phyloP scores from a whole-genome alignment of 148 eudicot species.

The Rhododendron henanense region DNA sequence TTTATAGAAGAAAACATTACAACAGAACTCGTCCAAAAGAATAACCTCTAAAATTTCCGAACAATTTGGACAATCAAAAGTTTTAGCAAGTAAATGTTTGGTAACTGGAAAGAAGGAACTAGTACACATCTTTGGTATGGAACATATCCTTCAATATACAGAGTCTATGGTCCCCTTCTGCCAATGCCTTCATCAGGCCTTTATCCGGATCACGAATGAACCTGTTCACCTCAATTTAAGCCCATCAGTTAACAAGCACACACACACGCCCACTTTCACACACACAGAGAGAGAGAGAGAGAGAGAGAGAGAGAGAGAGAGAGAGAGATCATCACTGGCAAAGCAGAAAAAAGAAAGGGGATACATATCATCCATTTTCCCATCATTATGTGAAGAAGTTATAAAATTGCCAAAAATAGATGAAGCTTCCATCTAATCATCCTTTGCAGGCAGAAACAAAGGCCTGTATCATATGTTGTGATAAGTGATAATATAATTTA shows the following conservation, averaged over 20 bases:
- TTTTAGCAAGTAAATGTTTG: background rate
- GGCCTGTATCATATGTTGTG: background rate
- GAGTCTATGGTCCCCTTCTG: background rate
- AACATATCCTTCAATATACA: conserved; percentile 4
- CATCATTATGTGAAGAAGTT: background rate
- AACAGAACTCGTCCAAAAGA: background rate
- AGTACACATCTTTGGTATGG: background rate
- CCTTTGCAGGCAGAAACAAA: background rate
- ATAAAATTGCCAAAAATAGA: background rate
- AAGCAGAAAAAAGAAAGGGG: background rate
- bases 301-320: no score
- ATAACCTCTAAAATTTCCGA: background rate
- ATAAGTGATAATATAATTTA: background rate
- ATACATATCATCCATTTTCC: background rate
- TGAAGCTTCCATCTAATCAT: background rate
- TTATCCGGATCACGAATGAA: conserved; percentile 77
- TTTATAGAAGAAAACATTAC: background rate
- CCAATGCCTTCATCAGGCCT: conserved; percentile 43
- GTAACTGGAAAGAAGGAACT: background rate
- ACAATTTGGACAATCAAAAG: background rate
- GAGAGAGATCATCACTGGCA: background rate
- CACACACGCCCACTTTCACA: no score
- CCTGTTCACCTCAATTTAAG: conserved; percentile 45
- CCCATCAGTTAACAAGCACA: background rate
- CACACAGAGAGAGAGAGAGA: no score